Percentiles rank a stretch among this genome's conserved stretches.
These are phyloP conservation scores for Colletotrichum sp. DNA, from an alignment of 2,329 filamentous ascomycete genomes.

Conservation along the genomic window DNA sequence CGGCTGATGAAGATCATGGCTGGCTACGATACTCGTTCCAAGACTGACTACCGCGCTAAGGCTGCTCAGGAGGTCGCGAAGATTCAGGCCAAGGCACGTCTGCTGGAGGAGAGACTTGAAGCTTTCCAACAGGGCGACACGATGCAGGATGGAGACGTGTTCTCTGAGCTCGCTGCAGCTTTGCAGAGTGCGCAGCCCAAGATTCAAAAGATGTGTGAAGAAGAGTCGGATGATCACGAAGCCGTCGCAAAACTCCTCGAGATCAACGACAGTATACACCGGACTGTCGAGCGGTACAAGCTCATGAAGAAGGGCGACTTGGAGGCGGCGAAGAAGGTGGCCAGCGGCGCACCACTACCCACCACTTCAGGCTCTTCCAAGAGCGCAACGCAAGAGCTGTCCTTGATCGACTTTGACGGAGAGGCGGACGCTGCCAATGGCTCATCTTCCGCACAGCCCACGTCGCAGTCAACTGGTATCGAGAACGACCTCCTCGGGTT, in stretches of 20 bases:
- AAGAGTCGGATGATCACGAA: conserved; percentile 96
- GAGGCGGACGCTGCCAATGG: conserved; percentile 58
- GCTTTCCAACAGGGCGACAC: conserved; percentile 82
- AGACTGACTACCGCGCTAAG: conserved; percentile 97
- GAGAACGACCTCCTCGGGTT: conserved; percentile 92
- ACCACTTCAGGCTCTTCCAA: conserved; percentile 45
- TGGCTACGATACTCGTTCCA: conserved; percentile 91
- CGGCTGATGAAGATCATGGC: conserved; percentile 99
- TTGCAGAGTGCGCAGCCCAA: conserved; percentile 95
- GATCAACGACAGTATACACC: conserved; percentile 98
- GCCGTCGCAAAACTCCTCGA: conserved; percentile 94
- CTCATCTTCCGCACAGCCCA: conserved; percentile 34
- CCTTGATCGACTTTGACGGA: conserved; percentile 88
- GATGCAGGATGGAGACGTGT: conserved; percentile 72
- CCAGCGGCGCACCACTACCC: conserved; percentile 70
- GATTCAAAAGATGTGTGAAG: conserved; percentile 99
- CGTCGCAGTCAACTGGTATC: conserved; percentile 66
- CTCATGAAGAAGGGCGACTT: conserved; percentile 94
- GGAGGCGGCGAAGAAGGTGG: conserved; percentile 82
- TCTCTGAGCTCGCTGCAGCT: conserved; percentile 85
- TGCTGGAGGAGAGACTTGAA: conserved; percentile 92
- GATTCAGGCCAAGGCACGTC: conserved; percentile 92
- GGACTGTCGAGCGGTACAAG: conserved; percentile 94
- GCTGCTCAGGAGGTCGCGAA: conserved; percentile 93
- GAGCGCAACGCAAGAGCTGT: conserved; percentile 75